phyloP scores from a whole-genome alignment of 352 stramenopile species.

The Blastocystis sp. region DNA sequence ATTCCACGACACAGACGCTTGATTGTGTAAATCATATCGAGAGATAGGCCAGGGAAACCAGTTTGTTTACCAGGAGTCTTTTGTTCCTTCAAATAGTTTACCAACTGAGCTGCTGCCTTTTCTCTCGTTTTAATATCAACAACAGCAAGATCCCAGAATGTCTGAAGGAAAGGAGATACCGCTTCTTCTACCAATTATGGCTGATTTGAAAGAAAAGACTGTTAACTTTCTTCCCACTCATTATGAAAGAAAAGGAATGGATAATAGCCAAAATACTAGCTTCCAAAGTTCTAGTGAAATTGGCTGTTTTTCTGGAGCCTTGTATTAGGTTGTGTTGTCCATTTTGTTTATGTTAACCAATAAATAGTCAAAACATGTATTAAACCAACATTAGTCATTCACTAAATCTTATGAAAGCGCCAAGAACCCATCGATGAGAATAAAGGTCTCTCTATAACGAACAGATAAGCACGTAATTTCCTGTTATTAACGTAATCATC shows the following conservation, averaged over 20 bases:
- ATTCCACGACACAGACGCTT: conserved; percentile 40
- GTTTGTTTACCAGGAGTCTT: background rate
- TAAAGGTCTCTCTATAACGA: conserved; percentile 27
- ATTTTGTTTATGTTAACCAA: too few species aligned
- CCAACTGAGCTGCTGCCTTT: background rate
- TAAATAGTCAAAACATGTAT: too few species aligned
- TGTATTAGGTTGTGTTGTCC: too few species aligned
- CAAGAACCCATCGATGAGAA: background rate
- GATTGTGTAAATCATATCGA: conserved; percentile 61
- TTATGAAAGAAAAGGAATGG: conserved; percentile 36
- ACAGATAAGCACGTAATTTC: background rate
- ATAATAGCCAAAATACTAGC: background rate
- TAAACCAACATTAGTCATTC: background rate
- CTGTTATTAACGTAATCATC: background rate
- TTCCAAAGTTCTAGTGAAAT: too few species aligned
- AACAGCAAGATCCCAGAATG: conserved; percentile 21
- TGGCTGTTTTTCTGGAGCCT: too few species aligned
- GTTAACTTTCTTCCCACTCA: background rate
- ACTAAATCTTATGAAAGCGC: conserved; percentile 25
- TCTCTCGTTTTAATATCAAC: conserved; percentile 48
- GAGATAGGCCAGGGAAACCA: background rate
- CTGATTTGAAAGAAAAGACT: background rate
- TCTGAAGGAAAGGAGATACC: background rate
- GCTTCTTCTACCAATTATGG: background rate
- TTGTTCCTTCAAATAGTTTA: background rate